Conservation (phyloP, 768 basidiomycete species). For the Suillus discolor region DNA sequence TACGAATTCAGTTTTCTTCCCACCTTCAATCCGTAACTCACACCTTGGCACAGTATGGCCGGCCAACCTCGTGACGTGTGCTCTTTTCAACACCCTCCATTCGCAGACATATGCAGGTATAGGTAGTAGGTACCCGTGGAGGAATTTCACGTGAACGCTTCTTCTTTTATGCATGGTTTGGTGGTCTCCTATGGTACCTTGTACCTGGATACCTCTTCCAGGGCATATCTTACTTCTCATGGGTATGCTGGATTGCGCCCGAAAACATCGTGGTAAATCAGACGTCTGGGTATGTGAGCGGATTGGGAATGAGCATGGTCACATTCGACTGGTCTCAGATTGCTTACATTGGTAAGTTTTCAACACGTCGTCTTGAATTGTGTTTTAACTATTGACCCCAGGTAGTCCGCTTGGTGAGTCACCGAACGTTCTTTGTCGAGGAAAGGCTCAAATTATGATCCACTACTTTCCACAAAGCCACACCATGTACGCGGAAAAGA, state of each 20-base stretch:
- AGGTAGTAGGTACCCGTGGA: constrained; percentile 40
- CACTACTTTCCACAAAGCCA: background rate
- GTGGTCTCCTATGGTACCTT: constrained; percentile 48
- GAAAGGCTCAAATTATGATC: background rate
- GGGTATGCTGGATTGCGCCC: constrained; percentile 71
- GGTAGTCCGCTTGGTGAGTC: constrained; percentile 60
- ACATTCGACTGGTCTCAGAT: constrained; percentile 86
- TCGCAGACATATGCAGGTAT: constrained; percentile 49
- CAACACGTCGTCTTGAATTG: background rate
- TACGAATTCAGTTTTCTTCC: constrained; percentile 25
- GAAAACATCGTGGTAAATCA: constrained; percentile 71
- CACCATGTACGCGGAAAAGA: background rate
- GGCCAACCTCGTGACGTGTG: constrained; percentile 66
- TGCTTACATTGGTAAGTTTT: constrained; percentile 28
- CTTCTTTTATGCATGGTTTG: constrained; percentile 46
- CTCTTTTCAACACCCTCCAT: constrained; percentile 76
- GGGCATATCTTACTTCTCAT: constrained; percentile 61
- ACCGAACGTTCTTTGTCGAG: background rate
- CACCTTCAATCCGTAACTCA: background rate
- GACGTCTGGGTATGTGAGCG: constrained; percentile 62
- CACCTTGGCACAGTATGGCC: constrained; percentile 62
- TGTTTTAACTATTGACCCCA: constrained; percentile 7
- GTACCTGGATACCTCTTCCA: constrained; percentile 77
- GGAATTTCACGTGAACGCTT: constrained; percentile 56
- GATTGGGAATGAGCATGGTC: constrained; percentile 70